Evolutionary conservation across 2,329 filamentous ascomycete species (phyloP).

Genomic region (Epichloe hybrida): DNA sequence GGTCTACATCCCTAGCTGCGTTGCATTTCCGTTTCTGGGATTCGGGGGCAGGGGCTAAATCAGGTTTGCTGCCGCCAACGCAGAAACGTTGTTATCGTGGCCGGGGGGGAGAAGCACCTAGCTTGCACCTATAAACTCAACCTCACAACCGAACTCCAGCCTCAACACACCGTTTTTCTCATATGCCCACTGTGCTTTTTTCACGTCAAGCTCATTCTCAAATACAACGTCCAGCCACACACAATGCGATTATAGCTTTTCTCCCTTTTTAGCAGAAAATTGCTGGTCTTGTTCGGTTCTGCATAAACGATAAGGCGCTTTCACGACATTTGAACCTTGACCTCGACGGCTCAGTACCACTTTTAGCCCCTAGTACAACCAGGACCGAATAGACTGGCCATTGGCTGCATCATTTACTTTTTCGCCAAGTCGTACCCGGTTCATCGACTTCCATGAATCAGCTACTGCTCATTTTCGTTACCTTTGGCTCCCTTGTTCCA

Average conservation of each 20-base stretch:
- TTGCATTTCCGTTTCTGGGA: not conserved
- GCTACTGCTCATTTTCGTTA: slow-evolving; percentile 10
- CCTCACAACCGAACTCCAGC: not conserved
- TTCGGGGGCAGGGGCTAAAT: not conserved
- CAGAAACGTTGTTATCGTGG: not conserved
- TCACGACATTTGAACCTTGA: not conserved
- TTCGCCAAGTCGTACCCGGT: not conserved
- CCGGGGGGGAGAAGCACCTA: not conserved
- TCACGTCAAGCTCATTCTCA: not conserved
- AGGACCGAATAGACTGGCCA: not conserved
- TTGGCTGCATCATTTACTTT: not conserved
- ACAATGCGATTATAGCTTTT: not conserved
- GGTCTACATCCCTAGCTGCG: not conserved
- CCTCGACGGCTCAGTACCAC: not conserved
- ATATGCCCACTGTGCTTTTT: not conserved
- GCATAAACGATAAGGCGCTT: not conserved
- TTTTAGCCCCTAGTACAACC: not conserved
- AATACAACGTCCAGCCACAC: not conserved
- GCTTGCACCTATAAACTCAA: not conserved
- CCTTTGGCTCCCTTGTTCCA: slow-evolving; percentile 11
- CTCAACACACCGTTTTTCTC: not conserved
- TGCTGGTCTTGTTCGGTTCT: not conserved
- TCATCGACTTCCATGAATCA: slow-evolving; percentile 9
- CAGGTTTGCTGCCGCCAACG: not conserved
- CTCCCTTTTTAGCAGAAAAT: not conserved